Evolutionary conservation across 306 rosid genomes (phyloP), one percentile per base, ranked within the genome.

Genomic region (Acacia acuminata): DNA sequence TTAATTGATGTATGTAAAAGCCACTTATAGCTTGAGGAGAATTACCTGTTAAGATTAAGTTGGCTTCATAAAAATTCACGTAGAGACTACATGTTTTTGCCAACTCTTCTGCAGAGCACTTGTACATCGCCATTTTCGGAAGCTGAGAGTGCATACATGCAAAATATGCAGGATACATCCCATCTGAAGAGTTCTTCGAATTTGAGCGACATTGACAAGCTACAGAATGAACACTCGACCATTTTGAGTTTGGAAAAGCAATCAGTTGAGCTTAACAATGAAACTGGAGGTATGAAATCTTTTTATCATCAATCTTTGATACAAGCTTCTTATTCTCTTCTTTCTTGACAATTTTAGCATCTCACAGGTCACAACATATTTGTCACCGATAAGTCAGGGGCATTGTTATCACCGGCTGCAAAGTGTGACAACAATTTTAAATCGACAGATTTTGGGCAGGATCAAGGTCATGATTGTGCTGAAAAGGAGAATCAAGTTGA

Each of bases 21-120:
- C 84, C 82, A 64, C 82, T 79, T 78, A 12, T 71, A 50, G 61
- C 67, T 79, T 32, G 74, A 80, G 85, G 82, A 77, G 76, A 43
- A 1, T 78, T 87, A 77, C 9, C 80, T 44, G 76, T 79, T 42
- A 40, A 80, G 82, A 82, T 51, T 88, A 81, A 87, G 80, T 75
- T 81, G 84, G 85, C 78, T 77, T 81, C 85, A 64, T 85, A 84
- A 83, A 85, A 85, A 83, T 85, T 87, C 53, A 81, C 83, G 45
- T 79, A 40, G 89, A 79, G 83, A 83, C 75, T 84, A 84, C 85
- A 88, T 88, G 79, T 69, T 84, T 82, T 82, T 87, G 65, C 73
- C 82, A 77, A 88, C 85, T 87, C 61, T 87, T 88, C 78, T 86
- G 94, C 86, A 86, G 88, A 89, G 91, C 81, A 88, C 94, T 81